phyloP scores from a whole-genome alignment of 2,329 filamentous ascomycete genomes.

The Scopulariopsis brevicaulis region DNA sequence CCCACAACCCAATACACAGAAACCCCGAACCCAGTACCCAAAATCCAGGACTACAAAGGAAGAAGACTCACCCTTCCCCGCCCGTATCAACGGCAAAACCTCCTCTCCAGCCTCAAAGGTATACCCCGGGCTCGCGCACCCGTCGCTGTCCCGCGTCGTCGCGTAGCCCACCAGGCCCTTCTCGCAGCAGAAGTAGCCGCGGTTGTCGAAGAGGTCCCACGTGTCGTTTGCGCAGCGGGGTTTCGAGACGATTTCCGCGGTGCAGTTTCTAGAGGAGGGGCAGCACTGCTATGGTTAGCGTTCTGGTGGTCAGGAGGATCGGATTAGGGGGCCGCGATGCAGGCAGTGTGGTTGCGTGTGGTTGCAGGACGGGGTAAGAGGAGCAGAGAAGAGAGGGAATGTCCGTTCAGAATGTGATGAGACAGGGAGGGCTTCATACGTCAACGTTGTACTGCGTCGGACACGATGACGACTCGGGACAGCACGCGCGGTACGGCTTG shows the following conservation, averaged over 20 bases:
- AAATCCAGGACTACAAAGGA: background rate
- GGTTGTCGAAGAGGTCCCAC: constrained; percentile 1
- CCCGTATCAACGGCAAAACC: background rate
- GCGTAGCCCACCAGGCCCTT: background rate
- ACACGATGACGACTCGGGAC: background rate
- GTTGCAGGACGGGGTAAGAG: too few relatives aligned
- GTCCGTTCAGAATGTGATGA: background rate
- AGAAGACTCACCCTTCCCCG: background rate
- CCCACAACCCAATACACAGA: too few relatives aligned
- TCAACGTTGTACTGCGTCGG: constrained; percentile 1
- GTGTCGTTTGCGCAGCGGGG: background rate
- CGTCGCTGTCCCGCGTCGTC: background rate
- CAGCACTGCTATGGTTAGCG: background rate
- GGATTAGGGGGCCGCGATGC: too few relatives aligned
- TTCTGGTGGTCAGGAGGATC: background rate
- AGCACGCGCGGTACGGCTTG: background rate
- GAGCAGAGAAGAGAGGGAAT: background rate
- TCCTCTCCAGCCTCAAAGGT: background rate
- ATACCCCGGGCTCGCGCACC: background rate
- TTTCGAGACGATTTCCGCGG: background rate
- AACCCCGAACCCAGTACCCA: too few relatives aligned
- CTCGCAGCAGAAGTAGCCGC: constrained; percentile 1
- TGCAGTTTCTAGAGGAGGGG: background rate
- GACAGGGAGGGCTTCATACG: background rate
- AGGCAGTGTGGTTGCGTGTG: too few relatives aligned